Evolutionary conservation across 257 asterid genomes (phyloP).

Genomic region (Primulina huaijiensis): DNA sequence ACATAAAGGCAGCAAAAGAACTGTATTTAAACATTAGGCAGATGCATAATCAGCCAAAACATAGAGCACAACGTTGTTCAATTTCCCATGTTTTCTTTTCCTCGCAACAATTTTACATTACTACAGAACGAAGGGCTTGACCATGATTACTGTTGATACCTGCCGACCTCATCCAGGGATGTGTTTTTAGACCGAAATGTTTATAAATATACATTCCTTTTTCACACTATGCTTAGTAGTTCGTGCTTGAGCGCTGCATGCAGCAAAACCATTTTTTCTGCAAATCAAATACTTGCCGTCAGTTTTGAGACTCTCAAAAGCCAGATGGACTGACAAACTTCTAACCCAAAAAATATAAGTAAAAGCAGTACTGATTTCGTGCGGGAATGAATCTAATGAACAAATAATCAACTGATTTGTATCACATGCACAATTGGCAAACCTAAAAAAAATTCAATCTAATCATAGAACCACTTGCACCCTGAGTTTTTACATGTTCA

Average conservation of each 20-base stretch:
- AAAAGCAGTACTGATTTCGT: neutral
- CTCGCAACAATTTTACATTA: slow-evolving; percentile 58
- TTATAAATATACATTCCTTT: slow-evolving; percentile 48
- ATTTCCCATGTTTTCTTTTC: slow-evolving; percentile 34
- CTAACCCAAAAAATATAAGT: too few species aligned
- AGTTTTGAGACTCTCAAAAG: slow-evolving; percentile 11
- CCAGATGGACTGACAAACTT: neutral
- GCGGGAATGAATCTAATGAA: neutral
- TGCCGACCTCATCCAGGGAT: slow-evolving; percentile 41
- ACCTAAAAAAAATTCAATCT: neutral
- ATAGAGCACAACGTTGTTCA: neutral
- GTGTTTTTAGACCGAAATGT: slow-evolving; percentile 26
- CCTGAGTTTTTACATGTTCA: slow-evolving; percentile 44
- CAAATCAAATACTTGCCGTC: slow-evolving; percentile 28
- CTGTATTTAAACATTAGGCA: too few species aligned
- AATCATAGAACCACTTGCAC: slow-evolving; percentile 29
- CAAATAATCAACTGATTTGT: neutral
- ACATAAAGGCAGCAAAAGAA: too few species aligned
- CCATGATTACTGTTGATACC: slow-evolving; percentile 36
- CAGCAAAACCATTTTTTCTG: slow-evolving; percentile 98
- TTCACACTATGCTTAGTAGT: slow-evolving; percentile 49
- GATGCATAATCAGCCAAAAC: too few species aligned
- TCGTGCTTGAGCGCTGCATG: slow-evolving; percentile 66
- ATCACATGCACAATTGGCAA: neutral
- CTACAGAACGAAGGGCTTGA: slow-evolving; percentile 50